Evolutionary conservation across 805 yeast species (phyloP).

Genomic region (Starmera amethionina): DNA sequence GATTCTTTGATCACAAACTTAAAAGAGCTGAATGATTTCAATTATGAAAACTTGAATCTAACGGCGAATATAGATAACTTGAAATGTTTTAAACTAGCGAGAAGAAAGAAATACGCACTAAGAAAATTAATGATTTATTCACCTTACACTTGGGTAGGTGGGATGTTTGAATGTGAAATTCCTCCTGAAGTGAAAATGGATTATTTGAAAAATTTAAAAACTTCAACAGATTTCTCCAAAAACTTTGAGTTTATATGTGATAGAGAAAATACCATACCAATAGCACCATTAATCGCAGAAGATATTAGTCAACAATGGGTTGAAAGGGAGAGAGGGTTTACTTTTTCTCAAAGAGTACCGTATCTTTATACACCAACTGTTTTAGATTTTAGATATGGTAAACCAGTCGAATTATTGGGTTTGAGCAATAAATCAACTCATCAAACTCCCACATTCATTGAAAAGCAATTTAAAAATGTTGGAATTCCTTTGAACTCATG

Average conservation of each 20-base stretch:
- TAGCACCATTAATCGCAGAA: conserved; percentile 53
- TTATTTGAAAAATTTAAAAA: conserved; percentile 12
- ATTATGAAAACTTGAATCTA: conserved; percentile 6
- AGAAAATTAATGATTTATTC: conserved; percentile 36
- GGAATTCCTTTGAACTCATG: conserved; percentile 25
- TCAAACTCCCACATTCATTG: no score
- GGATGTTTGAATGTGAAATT: conserved; percentile 42
- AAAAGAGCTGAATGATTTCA: conserved; percentile 7
- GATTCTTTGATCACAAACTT: conserved; percentile 8
- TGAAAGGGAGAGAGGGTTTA: conserved; percentile 18
- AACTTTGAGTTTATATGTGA: conserved; percentile 26
- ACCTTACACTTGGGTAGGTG: conserved; percentile 58
- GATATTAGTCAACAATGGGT: conserved; percentile 38
- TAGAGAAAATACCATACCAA: conserved; percentile 27
- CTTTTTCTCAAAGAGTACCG: conserved; percentile 37
- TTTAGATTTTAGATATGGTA: conserved; percentile 24
- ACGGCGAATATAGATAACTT: conserved; percentile 13
- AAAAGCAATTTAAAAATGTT: conserved; percentile 3
- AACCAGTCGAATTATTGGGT: conserved; percentile 20
- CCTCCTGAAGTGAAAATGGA: conserved; percentile 18
- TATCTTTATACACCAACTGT: conserved; percentile 40
- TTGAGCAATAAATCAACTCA: not conserved
- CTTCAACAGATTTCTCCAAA: conserved; percentile 1
- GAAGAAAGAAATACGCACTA: conserved; percentile 42
- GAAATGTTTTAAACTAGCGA: conserved; percentile 48